These are phyloP conservation scores for Forsythia suspensa DNA, from an alignment of 257 asterid genomes.

Conservation along the genomic window DNA sequence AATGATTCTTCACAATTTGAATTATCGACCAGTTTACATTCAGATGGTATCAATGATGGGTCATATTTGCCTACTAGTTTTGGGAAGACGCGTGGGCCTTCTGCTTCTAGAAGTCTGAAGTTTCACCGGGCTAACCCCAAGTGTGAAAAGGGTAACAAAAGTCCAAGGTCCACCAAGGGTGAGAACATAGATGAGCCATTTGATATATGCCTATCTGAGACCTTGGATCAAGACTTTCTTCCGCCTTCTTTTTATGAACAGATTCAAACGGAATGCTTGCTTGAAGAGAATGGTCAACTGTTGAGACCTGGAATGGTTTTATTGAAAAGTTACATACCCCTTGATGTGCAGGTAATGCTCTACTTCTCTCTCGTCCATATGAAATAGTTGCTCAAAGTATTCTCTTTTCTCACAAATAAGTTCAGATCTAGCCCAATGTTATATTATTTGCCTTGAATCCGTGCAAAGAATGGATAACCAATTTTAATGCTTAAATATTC, in stretches of 20 bases:
- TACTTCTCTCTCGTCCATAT: not conserved
- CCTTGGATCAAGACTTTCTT: not conserved
- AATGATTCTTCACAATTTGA: not conserved
- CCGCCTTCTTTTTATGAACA: not conserved
- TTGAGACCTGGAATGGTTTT: constrained; percentile 76
- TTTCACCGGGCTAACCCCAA: constrained; percentile 6
- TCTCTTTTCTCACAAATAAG: not conserved
- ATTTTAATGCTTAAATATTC: no score
- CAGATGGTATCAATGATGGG: not conserved
- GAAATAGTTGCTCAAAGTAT: not conserved
- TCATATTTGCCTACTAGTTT: constrained; percentile 26
- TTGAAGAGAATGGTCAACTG: constrained; percentile 29
- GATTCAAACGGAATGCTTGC: not conserved
- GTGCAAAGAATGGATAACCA: no score
- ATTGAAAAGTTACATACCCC: constrained; percentile 44
- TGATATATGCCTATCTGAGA: constrained; percentile 48
- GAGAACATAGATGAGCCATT: constrained; percentile 29
- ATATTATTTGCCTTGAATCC: not conserved
- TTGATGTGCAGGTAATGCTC: constrained; percentile 48
- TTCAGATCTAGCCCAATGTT: not conserved
- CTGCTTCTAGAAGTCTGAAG: constrained; percentile 12
- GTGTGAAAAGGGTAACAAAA: constrained; percentile 1
- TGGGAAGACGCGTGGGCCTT: constrained; percentile 18
- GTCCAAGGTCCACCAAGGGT: not conserved
- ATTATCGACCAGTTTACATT: constrained; percentile 13